Conservation (phyloP, 179 eudicot species). For the Beta macrorhiza region DNA sequence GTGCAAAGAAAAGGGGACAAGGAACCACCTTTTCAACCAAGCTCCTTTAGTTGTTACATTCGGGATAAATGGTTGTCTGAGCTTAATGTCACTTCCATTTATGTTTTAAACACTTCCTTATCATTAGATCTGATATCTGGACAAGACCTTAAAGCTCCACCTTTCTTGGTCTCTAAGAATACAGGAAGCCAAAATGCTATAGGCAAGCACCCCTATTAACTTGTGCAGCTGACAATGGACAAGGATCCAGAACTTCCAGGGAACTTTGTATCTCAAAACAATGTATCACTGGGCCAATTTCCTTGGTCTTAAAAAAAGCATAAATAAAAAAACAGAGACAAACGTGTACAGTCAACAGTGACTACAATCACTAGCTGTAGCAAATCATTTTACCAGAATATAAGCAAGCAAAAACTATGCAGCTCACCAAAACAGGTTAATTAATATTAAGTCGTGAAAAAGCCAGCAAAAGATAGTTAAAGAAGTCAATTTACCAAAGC, state of each 20-base stretch:
- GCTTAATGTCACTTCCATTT: background rate
- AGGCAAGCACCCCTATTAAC: background rate
- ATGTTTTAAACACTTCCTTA: background rate
- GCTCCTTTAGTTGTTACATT: background rate
- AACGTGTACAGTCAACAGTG: background rate
- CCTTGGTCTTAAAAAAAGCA: background rate
- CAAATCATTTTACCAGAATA: background rate
- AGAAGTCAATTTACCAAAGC: slow-evolving; percentile 54
- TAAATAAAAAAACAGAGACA: background rate
- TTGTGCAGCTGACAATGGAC: background rate
- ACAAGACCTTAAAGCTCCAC: background rate
- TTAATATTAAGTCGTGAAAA: background rate
- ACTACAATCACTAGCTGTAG: background rate
- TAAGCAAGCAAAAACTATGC: background rate
- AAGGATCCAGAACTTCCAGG: background rate
- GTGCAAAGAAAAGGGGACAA: background rate
- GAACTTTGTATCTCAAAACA: background rate
- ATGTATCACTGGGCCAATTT: background rate
- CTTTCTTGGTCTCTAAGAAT: background rate
- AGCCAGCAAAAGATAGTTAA: slow-evolving; percentile 8
- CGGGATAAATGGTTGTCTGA: background rate
- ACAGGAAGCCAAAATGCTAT: background rate
- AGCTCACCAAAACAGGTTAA: background rate
- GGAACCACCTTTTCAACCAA: background rate
- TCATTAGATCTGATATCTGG: background rate